Base-by-base conservation (phyloP, 2,329 filamentous ascomycete genomes). In the Aspergillus calidoustus region DNA sequence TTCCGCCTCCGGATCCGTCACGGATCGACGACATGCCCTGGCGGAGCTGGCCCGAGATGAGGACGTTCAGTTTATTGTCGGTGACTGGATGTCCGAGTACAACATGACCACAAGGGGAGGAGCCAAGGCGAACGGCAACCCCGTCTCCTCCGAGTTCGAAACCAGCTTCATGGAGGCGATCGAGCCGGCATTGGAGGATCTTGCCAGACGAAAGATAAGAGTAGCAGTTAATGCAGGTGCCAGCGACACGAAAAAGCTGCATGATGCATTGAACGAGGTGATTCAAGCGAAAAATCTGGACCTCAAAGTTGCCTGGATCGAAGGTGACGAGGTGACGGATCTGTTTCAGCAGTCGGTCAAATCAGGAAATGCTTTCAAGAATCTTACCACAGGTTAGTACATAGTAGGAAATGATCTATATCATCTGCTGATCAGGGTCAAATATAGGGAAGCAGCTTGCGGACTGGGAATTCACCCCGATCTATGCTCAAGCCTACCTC, bases 141-240 rank as follows among this genome's bases (percentile, higher is more conserved):
- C 17, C 5, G 62, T 64, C 13, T 60, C 66, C 15, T 68, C 69
- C 61, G 64, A 70, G 8, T 75, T 72, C 55, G 73, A 68, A 43
- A 65, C 67, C n/a, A 72, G 69, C 54, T 77, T 76, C 59, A 67
- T 77, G 70, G 72, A 73, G 54, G 68, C 66, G 50, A 69, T 82
- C 1, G 69, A 77, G 25, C 74, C 78, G 22, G 73, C 75, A 38
- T 65, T 82, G 6, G 72, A 72, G 6, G 69, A 74, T 54, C 72
- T 82, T 9, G 72, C 77, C 54, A 65, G 68, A 11, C 68, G 67
- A 3, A 74, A 76, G 9, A 74, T 78, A 30, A 75, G 73, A 43
- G 69, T 82, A 0, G 73, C 77, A 0, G 76, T 81, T 0, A 81
- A 81, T 54, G 78, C 78, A 0, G 79, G 78, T 0, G 75, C 78